Conservation (phyloP, 2,329 filamentous ascomycete species). For the Penicillium occitanis region DNA sequence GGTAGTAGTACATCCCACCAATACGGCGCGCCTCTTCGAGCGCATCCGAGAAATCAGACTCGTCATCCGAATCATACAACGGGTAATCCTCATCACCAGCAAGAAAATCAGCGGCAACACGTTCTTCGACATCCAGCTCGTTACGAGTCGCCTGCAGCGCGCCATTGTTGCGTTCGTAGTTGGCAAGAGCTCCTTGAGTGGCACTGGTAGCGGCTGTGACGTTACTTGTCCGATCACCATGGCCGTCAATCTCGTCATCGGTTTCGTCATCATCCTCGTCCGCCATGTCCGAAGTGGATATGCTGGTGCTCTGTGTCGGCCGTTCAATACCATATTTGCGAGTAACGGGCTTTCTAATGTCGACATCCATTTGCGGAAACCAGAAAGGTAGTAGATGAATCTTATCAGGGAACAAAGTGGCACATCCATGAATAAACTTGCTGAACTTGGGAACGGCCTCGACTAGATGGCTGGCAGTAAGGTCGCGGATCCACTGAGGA, state of each 20-base stretch:
- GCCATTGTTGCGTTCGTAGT: slow-evolving; percentile 37
- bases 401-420: slow-evolving; percentile 77
- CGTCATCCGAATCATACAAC: slow-evolving; percentile 87
- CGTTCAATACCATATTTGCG: slow-evolving; percentile 90
- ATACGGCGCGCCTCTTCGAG: slow-evolving; percentile 74
- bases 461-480: slow-evolving; percentile 89
- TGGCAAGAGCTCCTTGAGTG: slow-evolving; percentile 3
- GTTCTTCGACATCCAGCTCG: slow-evolving; percentile 75
- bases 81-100: slow-evolving; percentile 69
- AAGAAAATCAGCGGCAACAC: slow-evolving; percentile 64
- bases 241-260: slow-evolving; percentile 58
- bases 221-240: neutral
- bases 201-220: slow-evolving; percentile 13
- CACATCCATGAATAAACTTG: slow-evolving; percentile 96
- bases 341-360: slow-evolving; percentile 88
- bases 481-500: slow-evolving; percentile 91
- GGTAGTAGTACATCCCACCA: slow-evolving; percentile 74
- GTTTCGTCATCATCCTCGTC: slow-evolving; percentile 70
- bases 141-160: slow-evolving; percentile 50
- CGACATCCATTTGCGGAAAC: slow-evolving; percentile 97
- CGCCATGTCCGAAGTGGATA: slow-evolving; percentile 74
- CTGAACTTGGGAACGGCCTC: slow-evolving; percentile 99
- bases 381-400: slow-evolving; percentile 94
- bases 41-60: slow-evolving; percentile 71
- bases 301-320: slow-evolving; percentile 69